phyloP scores from a whole-genome alignment of 2,329 filamentous ascomycete species.

The Exophiala viscosa region DNA sequence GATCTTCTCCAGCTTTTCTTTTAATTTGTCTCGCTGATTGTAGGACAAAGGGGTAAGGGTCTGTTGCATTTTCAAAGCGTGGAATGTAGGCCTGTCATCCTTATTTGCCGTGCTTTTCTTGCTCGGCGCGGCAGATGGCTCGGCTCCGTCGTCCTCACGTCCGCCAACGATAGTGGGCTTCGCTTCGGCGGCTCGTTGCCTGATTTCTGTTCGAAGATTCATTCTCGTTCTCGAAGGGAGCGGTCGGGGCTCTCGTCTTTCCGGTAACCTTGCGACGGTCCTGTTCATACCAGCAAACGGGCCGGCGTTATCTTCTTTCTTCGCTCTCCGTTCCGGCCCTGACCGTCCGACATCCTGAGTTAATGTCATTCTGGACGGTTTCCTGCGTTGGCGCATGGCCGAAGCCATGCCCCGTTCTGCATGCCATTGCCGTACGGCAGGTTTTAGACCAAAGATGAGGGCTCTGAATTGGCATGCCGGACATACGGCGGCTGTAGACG shows the following conservation, averaged over 20 bases:
- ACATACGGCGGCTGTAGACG: conserved; percentile 19
- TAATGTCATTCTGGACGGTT: conserved; percentile 51
- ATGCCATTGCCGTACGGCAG: conserved; percentile 32
- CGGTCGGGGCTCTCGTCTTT: conserved; percentile 8
- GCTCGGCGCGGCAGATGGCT: conserved; percentile 11
- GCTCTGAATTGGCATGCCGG: conserved; percentile 25
- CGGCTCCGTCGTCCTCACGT: neutral
- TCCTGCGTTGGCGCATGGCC: conserved; percentile 37
- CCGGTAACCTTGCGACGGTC: conserved; percentile 16
- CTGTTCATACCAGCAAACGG: conserved; percentile 60
- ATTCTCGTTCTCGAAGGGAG: conserved; percentile 10
- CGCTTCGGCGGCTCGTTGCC: neutral
- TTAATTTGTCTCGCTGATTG: conserved; percentile 58
- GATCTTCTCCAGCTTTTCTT: conserved; percentile 61
- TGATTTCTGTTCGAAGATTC: conserved; percentile 14
- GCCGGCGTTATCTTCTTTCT: conserved; percentile 44
- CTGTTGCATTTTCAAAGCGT: conserved; percentile 92
- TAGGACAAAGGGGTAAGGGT: conserved; percentile 74
- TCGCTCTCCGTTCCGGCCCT: conserved; percentile 15
- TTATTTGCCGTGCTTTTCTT: conserved; percentile 32
- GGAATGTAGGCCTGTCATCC: conserved; percentile 56
- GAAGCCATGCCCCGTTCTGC: conserved; percentile 40
- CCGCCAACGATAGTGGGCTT: neutral
- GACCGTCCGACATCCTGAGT: conserved; percentile 38
- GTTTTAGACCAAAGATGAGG: conserved; percentile 10